These are phyloP conservation scores for Xanthoceras sorbifolium DNA, from an alignment of 345 rosid genomes.

Conservation along the genomic window DNA sequence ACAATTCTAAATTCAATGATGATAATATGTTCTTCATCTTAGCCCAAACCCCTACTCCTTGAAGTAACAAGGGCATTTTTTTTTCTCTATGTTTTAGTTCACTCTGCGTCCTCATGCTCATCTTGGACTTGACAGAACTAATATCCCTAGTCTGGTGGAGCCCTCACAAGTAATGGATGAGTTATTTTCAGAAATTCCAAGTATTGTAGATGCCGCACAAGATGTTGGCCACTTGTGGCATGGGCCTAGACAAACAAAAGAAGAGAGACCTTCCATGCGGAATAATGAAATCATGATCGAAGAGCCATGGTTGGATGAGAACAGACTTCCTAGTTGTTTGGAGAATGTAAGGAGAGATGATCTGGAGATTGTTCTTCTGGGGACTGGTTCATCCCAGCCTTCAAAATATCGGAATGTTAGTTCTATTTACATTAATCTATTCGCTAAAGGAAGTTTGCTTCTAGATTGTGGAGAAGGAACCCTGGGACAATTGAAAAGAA, in stretches of 20 bases:
- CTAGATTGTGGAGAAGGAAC: slow-evolving; percentile 98
- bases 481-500: slow-evolving; percentile 90
- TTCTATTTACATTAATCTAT: slow-evolving; percentile 72
- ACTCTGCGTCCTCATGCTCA: slow-evolving; percentile 83
- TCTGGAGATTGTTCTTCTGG: slow-evolving; percentile 86
- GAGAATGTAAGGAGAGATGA: slow-evolving; percentile 76
- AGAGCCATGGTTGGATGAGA: slow-evolving; percentile 78
- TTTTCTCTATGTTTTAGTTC: slow-evolving; percentile 49
- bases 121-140: slow-evolving; percentile 77
- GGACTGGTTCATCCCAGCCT: slow-evolving; percentile 99
- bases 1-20: not conserved
- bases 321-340: slow-evolving; percentile 65
- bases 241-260: slow-evolving; percentile 29
- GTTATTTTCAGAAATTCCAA: slow-evolving; percentile 71
- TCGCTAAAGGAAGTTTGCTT: slow-evolving; percentile 74
- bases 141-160: slow-evolving; percentile 49
- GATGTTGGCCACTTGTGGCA: slow-evolving; percentile 59
- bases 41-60: not conserved
- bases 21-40: not conserved
- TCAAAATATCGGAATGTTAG: slow-evolving; percentile 92
- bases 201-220: slow-evolving; percentile 61
- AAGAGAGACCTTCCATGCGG: slow-evolving; percentile 18
- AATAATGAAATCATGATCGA: slow-evolving; percentile 45
- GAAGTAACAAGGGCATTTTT: slow-evolving; percentile 1
- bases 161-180: slow-evolving; percentile 57